phyloP scores from a whole-genome alignment of 2,329 filamentous ascomycete species.

The Pseudocercospora crystallina region DNA sequence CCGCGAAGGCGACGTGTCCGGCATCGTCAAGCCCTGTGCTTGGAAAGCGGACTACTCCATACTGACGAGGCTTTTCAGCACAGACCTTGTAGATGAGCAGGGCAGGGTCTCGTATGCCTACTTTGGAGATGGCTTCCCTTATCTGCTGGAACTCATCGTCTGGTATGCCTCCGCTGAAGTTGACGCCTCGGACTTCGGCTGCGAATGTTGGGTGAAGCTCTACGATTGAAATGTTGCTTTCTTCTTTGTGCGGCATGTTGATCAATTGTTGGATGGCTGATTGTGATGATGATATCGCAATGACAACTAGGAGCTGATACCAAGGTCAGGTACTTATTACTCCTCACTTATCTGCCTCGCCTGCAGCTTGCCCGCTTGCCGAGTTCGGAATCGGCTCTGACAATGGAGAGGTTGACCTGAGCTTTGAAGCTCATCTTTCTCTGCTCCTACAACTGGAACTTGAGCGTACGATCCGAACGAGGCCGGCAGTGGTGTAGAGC shows the following conservation, averaged over 20 bases:
- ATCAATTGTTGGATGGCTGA: not conserved
- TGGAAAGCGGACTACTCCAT: constrained; percentile 55
- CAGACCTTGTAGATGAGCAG: constrained; percentile 22
- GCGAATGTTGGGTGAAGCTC: constrained; percentile 20
- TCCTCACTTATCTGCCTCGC: too few relatives aligned
- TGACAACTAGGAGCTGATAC: too few relatives aligned
- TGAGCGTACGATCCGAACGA: too few relatives aligned
- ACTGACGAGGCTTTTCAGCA: constrained; percentile 37
- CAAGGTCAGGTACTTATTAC: too few relatives aligned
- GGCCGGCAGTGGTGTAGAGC: too few relatives aligned
- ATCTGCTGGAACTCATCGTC: not conserved
- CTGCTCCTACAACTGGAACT: too few relatives aligned
- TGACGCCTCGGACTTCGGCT: constrained; percentile 17
- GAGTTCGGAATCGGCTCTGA: too few relatives aligned
- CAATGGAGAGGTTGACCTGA: not conserved
- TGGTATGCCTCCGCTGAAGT: constrained; percentile 2
- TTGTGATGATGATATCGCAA: too few relatives aligned
- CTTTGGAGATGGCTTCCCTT: not conserved
- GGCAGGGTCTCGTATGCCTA: constrained; percentile 17
- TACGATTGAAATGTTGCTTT: constrained; percentile 11
- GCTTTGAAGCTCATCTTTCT: too few relatives aligned
- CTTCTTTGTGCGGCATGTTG: constrained; percentile 23
- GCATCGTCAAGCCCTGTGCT: constrained; percentile 52
- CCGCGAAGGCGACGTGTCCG: constrained; percentile 52
- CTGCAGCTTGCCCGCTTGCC: too few relatives aligned